Evolutionary conservation across 352 stramenopile species (phyloP), one percentile per base, ranked within the genome.

Genomic region (Salisapilia sapeloensis): DNA sequence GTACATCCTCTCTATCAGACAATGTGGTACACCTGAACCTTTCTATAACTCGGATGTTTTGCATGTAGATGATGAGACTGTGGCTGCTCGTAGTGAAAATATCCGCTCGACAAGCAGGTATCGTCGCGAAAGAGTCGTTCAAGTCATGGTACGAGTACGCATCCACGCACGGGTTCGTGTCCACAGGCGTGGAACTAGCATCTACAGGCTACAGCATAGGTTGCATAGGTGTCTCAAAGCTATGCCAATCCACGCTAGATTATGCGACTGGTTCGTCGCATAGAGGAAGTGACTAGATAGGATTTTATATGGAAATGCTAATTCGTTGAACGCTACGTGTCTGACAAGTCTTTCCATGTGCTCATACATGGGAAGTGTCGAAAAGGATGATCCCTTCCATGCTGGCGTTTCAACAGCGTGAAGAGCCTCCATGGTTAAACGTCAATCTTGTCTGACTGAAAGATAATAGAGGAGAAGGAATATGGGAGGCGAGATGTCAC

Each of bases 81-180:
- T 87, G 62, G 65, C 49, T 82, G 17, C 48, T 87, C 13, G 40
- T 87, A 17, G 40, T 84, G 25, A 82, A 83, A 42, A 82, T 87
- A 46, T 63, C 55, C 42, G 62, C 60, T 12, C 62, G 67, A 9
- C 71, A 87, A 47, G 29, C 82, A 21, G 56, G 56, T 6, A 48
- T 78, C 6, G 56, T 87, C 14, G 67, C 62, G 10, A 63, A 50
- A 23, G 60, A 84, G 36, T 79, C 49, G 19, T 72, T 83, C 28
- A 43, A 50, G 11, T 79, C 64, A 32, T 87, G 67, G 71, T 59
- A 80, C 29, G 60, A 84, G 23, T 75, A 81, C 35, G 69, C 67
- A 4, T 60, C 49, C 5, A 41, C 48, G 14, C 53, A 84, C 40
- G 71, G 71, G 6, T 82, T 75, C 21, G 26, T 82, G 11, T 61